phyloP scores from a whole-genome alignment of 768 basidiomycete genomes.

The Leucosporidium yakuticum region DNA sequence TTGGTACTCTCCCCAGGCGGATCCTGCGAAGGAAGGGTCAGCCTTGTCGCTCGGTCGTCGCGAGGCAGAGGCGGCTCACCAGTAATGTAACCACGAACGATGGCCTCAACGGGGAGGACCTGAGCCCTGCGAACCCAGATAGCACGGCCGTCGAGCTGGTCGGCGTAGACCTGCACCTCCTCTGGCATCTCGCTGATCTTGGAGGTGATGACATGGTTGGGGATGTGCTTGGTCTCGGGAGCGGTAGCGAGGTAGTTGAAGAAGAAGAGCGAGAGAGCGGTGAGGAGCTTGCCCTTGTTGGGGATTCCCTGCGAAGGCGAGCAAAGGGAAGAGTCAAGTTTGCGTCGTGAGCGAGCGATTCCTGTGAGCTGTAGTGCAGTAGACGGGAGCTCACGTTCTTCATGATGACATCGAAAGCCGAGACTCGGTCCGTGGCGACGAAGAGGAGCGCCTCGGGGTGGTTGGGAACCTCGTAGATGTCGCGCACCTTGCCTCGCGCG shows the following conservation, averaged over 20 bases:
- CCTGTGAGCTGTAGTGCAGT: background rate
- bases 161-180: slow-evolving; percentile 65
- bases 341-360: background rate
- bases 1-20: slow-evolving; percentile 92
- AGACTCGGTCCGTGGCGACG: slow-evolving; percentile 91
- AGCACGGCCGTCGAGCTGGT: slow-evolving; percentile 70
- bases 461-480: slow-evolving; percentile 75
- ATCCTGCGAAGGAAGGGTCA: slow-evolving; percentile 51
- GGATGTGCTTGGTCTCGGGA: slow-evolving; percentile 35
- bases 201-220: slow-evolving; percentile 73
- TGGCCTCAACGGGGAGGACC: slow-evolving; percentile 62
- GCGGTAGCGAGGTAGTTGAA: slow-evolving; percentile 72
- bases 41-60: background rate
- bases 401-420: slow-evolving; percentile 92
- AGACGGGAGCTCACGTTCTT: slow-evolving; percentile 62
- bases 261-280: slow-evolving; percentile 90
- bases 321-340: background rate
- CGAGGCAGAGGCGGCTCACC: slow-evolving; percentile 51
- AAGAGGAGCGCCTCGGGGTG: slow-evolving; percentile 64
- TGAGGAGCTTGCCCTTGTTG: slow-evolving; percentile 82
- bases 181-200: slow-evolving; percentile 74
- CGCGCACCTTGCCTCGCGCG: slow-evolving; percentile 91
- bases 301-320: slow-evolving; percentile 69
- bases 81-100: slow-evolving; percentile 93
- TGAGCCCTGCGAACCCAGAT: slow-evolving; percentile 64